Percentiles rank a stretch among this genome's conserved stretches.
Evolutionary conservation across 2,329 filamentous ascomycete species (phyloP).

Genomic region (Exophiala viscosa): DNA sequence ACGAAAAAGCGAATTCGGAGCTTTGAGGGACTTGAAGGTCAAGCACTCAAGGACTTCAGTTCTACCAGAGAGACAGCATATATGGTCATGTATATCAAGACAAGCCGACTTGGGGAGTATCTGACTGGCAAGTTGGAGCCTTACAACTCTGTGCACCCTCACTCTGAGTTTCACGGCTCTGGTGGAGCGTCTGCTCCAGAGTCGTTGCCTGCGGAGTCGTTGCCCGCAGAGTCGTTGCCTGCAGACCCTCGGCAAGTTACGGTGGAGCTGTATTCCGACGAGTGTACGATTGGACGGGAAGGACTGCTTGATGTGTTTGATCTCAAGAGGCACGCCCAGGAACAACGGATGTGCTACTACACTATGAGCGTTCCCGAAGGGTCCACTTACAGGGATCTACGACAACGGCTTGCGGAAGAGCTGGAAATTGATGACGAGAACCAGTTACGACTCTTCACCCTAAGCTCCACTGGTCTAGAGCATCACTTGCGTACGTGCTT

Average conservation of each 20-base stretch:
- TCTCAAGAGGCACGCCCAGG: conserved; percentile 31
- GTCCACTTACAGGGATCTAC: conserved; percentile 20
- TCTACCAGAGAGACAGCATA: conserved; percentile 48
- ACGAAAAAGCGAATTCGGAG: conserved; percentile 53
- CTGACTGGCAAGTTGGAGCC: conserved; percentile 43
- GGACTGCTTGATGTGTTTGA: conserved; percentile 43
- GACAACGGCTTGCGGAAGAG: conserved; percentile 12
- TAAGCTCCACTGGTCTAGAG: conserved; percentile 20
- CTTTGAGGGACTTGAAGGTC: conserved; percentile 47
- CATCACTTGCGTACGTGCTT: conserved; percentile 17
- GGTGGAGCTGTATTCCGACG: conserved; percentile 40
- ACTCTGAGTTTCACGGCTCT: conserved; percentile 31
- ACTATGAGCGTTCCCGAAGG: conserved; percentile 1
- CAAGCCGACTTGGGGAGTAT: conserved; percentile 43
- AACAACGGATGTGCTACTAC: conserved; percentile 14
- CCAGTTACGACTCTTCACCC: conserved; percentile 19
- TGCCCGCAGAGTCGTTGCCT: too few relatives aligned
- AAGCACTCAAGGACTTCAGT: conserved; percentile 36
- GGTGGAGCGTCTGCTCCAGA: conserved; percentile 15
- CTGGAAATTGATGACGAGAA: conserved; percentile 16
- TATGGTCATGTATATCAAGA: conserved; percentile 54
- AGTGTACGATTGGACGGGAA: conserved; percentile 33
- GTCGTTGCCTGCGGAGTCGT: too few relatives aligned
- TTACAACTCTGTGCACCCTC: conserved; percentile 46
- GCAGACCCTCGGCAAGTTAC: conserved; percentile 30